Evolutionary conservation across 805 yeast genomes (phyloP).

Genomic region (Kurtzmaniella cleridarum): DNA sequence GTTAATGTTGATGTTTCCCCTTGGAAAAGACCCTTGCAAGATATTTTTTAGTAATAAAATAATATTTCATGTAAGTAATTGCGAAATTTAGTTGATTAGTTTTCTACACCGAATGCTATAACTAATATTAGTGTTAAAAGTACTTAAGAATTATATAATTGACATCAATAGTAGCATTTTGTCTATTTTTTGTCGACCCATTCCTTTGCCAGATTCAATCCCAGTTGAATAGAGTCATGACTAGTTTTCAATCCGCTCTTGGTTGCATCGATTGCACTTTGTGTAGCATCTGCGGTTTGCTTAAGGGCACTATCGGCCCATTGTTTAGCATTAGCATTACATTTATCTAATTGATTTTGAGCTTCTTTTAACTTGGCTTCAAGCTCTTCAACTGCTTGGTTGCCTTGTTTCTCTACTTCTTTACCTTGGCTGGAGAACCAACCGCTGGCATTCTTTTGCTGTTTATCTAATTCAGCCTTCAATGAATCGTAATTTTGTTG

Average conservation of each 20-base stretch:
- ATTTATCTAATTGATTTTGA: constrained; percentile 2
- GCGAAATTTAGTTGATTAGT: no score
- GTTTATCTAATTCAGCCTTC: background rate
- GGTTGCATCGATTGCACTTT: constrained; percentile 1
- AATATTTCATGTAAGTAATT: no score
- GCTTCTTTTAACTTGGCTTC: constrained; percentile 4
- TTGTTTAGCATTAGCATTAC: background rate
- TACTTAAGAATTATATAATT: no score
- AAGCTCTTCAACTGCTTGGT: background rate
- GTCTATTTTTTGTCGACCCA: constrained; percentile 2
- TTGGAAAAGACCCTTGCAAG: no score
- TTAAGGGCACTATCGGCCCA: constrained; percentile 1
- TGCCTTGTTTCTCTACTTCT: constrained; percentile 1
- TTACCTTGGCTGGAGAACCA: constrained; percentile 3
- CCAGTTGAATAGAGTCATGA: constrained; percentile 3
- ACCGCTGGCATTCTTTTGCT: constrained; percentile 1
- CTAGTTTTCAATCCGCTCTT: constrained; percentile 3
- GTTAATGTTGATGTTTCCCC: no score
- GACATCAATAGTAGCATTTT: no score
- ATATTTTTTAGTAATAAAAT: no score
- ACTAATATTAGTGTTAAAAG: no score
- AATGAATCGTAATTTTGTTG: constrained; percentile 2
- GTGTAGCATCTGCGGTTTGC: constrained; percentile 3
- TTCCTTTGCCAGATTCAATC: constrained; percentile 1
- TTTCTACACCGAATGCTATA: no score